Base-by-base conservation (phyloP, 768 basidiomycete genomes). In the Naganishia kalamii region DNA sequence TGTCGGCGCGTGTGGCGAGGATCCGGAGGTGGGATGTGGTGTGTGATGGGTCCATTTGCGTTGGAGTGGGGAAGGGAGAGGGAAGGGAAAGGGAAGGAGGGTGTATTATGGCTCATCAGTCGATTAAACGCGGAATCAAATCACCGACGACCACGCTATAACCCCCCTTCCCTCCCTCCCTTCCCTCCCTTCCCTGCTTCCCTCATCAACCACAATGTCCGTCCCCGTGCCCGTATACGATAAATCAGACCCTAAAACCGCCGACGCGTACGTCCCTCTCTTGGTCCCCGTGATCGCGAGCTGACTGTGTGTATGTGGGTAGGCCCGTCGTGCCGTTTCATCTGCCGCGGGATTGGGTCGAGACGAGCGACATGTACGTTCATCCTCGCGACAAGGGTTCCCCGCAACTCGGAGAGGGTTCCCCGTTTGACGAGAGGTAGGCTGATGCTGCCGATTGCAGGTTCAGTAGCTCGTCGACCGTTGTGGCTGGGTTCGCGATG, bases 271-370 rank as follows among this genome's bases (percentile, higher is more conserved):
- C 43, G 63, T 57, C 29, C 21, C 32, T 29, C 17, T 41, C 51
- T 35, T 54, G 29, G 1, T 54, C 15, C 33, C 33, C 40, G 3
- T 35, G 17, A 10, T 37, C 5, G 35, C 32, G 4, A n/a, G 17
- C n/a, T 6, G 19, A 7, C 35, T 25, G 19, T 54, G 8, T 19
- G n/a, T 21, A n/a, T 6, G 4, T 17, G 13, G n/a, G 11, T 44
- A 66, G 65, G 12, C 46, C 59, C 10, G 29, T 66, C 47, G 65
- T 62, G 13, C 65, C 65, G 7, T 66, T 66, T 41, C 60, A 66
- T 44, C n/a, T 66, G 0, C 65, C 65, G 11, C 46, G 49, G 19
- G 47, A 59, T 21, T 66, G 65, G 65, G 32, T 23, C 17, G 47
- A 60, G 25, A 64, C 63, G 6, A 43, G 51, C 1, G 63, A 64